A percentile compares a stretch with the other conserved stretches of the same genome.
These are phyloP conservation scores for Dictyostelium firmibasis DNA, from an alignment of 78 protist species.

Conservation along the genomic window DNA sequence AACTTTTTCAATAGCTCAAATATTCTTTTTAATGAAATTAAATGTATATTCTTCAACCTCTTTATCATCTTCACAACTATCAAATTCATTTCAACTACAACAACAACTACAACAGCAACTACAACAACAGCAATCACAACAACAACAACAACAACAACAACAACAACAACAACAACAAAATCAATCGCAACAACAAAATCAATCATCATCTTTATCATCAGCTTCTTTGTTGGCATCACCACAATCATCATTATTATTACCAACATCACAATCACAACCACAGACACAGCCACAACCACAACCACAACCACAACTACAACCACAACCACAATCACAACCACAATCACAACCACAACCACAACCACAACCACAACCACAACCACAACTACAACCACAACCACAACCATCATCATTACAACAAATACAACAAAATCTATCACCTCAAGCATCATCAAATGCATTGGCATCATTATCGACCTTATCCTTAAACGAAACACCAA, in stretches of 20 bases:
- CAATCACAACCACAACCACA: no score
- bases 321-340: not conserved
- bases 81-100: not conserved
- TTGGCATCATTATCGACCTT: not conserved
- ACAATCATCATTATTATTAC: not conserved
- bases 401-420: not conserved
- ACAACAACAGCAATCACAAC: no score
- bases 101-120: not conserved
- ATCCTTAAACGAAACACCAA: not conserved
- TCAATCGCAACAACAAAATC: not conserved
- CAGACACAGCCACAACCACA: no score
- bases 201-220: not conserved
- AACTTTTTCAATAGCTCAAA: conserved; percentile 38
- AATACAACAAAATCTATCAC: not conserved
- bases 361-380: not conserved
- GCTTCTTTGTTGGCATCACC: not conserved
- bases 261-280: no score
- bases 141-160: no score
- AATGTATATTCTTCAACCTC: not conserved
- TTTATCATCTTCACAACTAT: not conserved
- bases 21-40: conserved; percentile 46
- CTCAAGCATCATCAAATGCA: not conserved
- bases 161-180: not conserved
- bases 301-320: not conserved
- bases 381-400: not conserved